Conservation (phyloP, 2,329 filamentous ascomycete species). For the Aspergillus ochraceus region DNA sequence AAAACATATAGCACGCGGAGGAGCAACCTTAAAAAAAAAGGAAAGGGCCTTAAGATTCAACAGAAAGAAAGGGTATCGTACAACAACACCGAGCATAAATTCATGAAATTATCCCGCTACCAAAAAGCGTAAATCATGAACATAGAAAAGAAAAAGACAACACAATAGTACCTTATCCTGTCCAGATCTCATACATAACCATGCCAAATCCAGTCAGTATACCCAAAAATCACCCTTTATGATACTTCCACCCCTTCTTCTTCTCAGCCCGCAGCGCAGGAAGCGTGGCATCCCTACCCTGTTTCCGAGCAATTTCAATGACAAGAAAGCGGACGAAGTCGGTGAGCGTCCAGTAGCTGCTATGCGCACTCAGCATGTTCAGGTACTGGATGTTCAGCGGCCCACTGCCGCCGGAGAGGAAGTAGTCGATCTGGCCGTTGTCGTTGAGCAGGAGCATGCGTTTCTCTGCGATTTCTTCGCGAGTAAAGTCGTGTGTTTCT, state of each 20-base stretch:
- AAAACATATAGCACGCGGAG: too few relatives aligned
- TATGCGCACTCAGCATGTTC: conserved; percentile 95
- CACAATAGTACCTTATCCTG: too few relatives aligned
- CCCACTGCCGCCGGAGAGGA: conserved; percentile 77
- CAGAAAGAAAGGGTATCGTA: neutral
- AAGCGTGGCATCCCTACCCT: conserved; percentile 63
- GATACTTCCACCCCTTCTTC: conserved; percentile 52
- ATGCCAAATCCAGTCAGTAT: too few relatives aligned
- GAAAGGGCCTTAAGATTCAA: neutral
- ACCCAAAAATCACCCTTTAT: conserved; percentile 27
- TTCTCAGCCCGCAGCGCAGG: conserved; percentile 55
- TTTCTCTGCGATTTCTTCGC: conserved; percentile 88
- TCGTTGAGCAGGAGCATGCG: conserved; percentile 88
- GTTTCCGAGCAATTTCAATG: conserved; percentile 75
- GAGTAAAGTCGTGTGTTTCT: conserved; percentile 90
- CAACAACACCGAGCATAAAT: neutral
- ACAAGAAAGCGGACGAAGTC: conserved; percentile 93
- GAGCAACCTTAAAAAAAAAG: conserved; percentile 31
- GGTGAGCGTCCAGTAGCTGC: conserved; percentile 83
- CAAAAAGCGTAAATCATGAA: neutral
- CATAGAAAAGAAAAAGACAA: too few relatives aligned
- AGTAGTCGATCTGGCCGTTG: conserved; percentile 94
- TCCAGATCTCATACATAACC: too few relatives aligned
- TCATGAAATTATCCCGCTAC: neutral
- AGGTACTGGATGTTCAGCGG: conserved; percentile 93